These are phyloP conservation scores for Fusarium xyrophilum DNA, from an alignment of 2,329 filamentous ascomycete species.

Conservation along the genomic window DNA sequence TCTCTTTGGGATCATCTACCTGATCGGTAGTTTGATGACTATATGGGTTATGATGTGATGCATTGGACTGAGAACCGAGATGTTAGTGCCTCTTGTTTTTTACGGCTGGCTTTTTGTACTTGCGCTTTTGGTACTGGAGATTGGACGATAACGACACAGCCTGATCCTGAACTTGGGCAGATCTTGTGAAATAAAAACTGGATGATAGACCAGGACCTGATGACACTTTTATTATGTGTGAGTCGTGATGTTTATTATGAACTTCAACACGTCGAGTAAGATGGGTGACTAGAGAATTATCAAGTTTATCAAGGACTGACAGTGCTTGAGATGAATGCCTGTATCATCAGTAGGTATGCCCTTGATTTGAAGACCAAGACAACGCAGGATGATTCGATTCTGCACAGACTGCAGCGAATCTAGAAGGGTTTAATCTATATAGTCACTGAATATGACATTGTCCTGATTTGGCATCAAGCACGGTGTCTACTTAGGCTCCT, in stretches of 20 bases:
- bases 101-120: neutral
- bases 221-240: neutral
- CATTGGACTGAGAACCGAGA: fast-evolving
- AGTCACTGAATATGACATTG: too few relatives aligned
- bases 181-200: too few relatives aligned
- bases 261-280: fast-evolving
- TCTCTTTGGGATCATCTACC: neutral
- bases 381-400: neutral
- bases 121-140: neutral
- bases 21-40: neutral
- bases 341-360: neutral
- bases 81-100: fast-evolving
- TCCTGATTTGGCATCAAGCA: neutral
- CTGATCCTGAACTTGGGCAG: neutral
- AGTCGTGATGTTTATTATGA: fast-evolving
- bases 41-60: too few relatives aligned
- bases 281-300: neutral
- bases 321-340: neutral
- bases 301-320: fast-evolving
- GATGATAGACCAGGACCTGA: neutral
- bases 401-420: neutral
- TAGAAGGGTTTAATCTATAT: fast-evolving
- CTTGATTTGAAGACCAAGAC: too few relatives aligned
- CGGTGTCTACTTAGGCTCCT: too few relatives aligned
- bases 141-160: neutral